Percentiles rank a stretch among this genome's conserved stretches.
These are phyloP conservation scores for Leccinum variicolor DNA, from an alignment of 768 basidiomycete species.

Conservation along the genomic window DNA sequence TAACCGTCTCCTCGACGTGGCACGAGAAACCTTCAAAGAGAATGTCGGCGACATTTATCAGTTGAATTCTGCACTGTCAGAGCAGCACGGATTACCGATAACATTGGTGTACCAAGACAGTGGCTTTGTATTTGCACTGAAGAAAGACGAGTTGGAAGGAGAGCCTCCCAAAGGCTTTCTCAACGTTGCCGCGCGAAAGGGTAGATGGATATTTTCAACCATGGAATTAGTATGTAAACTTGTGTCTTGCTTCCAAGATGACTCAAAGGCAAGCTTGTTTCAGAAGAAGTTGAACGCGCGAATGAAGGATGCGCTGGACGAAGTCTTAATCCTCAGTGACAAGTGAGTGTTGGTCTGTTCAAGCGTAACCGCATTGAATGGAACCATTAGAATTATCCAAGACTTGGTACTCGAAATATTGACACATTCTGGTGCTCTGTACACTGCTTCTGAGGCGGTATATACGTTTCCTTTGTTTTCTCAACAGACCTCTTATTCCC, in stretches of 20 bases:
- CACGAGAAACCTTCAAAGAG: constrained; percentile 92
- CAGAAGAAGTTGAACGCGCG: constrained; percentile 87
- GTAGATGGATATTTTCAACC: constrained; percentile 72
- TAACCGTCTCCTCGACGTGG: constrained; percentile 87
- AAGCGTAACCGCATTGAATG: not conserved
- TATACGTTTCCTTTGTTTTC: not conserved
- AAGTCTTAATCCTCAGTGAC: constrained; percentile 82
- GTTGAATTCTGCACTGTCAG: constrained; percentile 54
- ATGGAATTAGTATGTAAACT: constrained; percentile 66
- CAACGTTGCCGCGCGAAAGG: constrained; percentile 62
- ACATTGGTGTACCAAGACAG: constrained; percentile 66
- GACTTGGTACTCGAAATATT: constrained; percentile 72
- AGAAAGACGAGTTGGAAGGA: constrained; percentile 51
- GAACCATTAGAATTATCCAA: constrained; percentile 61
- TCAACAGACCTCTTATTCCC: not conserved
- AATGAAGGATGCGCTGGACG: constrained; percentile 89
- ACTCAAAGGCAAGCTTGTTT: not conserved
- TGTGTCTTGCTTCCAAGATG: not conserved
- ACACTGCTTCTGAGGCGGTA: constrained; percentile 90
- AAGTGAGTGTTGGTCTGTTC: constrained; percentile 40
- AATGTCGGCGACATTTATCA: constrained; percentile 86
- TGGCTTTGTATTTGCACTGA: constrained; percentile 71
- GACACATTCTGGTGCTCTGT: constrained; percentile 71
- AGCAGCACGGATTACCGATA: constrained; percentile 63
- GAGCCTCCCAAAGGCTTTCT: constrained; percentile 68